Base-by-base conservation (phyloP, 257 asterid genomes). In the Nicotiana sylvestris region DNA sequence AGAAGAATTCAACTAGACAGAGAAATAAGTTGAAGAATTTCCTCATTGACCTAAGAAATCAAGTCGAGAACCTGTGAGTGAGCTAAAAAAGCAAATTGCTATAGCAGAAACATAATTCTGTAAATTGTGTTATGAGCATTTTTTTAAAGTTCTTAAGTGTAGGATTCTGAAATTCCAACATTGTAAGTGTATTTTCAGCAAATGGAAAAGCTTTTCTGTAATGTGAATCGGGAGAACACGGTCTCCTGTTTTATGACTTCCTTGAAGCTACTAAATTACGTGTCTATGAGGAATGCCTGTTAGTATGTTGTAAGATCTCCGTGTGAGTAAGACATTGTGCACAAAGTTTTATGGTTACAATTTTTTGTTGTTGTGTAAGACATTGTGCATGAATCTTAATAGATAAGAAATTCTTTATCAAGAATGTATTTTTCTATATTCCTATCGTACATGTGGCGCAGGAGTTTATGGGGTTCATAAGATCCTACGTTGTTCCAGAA, bases 401-500 rank as follows among this genome's bases (percentile, higher is more conserved):
- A 32, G 77, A 33, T 79, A 56, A 55, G 66, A 49, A 18, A 25
- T 16, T 76, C 39, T 67, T n/a, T 39, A 67, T 57, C 60, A 3
- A 2, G 5, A 66, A 57, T 76, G 30, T 68, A 60, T 51, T 70
- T 57, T 86, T 46, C 35, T 37, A 66, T 27, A 30, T 21, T 57
- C 46, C 9, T 61, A 27, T 29, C 62, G n/a, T 84, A 35, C 79
- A 27, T 55, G 43, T 84, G 82, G 56, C 60, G 81, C 91, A 94
- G 99, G 99, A 89, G 85, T 84, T 93, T 87, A 79, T 89, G 89
- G 77, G 95, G 15, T 94, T 96, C 81, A 64, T 96, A 76, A 90
- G 96, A 85, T 93, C 98, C 12, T 94, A 96, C 46, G 99, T 94
- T 11, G 97, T 96, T 53, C 99, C 99, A 7, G 98, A 96, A 90